Evolutionary conservation across 73 alveolate species (phyloP), one percentile per base, ranked within the genome.

Genomic region (Halteria grandinella): DNA sequence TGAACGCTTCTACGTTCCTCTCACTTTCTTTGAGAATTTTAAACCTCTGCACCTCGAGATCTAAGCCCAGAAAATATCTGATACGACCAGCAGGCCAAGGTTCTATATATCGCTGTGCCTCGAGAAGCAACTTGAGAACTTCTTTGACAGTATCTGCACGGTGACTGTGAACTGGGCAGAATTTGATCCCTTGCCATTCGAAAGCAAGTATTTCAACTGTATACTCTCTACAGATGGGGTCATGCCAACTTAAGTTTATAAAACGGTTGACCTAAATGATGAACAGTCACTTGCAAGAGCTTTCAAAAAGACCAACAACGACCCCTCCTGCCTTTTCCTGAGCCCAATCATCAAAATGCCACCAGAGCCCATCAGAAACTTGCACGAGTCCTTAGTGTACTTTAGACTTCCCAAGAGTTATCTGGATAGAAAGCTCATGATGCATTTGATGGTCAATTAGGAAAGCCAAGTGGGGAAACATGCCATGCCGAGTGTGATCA

Each of bases 401-500:
- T 97, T 97, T 79, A 94, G 96, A 17, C 69, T 97, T 50, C 99
- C 99, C 11, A 91, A 96, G 83, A 82, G 96, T 47, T 94, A 82
- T 83, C 48, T 97, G 44, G 99, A 97, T 60, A 87, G 89, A 57
- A 93, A 96, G 73, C 74, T 94, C 20, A 84, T 95, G 49, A 84
- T 94, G 54, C 92, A 81, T 70, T 71, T 95, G 40, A 95, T 90
- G 10, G 98, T 91, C n/a, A 79, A 98, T 48, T 99, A 97, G 77
- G 98, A 95, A 55, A 58, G 57, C 39, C 85, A 79, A 63, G 66
- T 82, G 17, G 79, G 88, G 5, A 91, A 79, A 47, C 99, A 97
- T 79, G 88, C 95, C 8, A 89, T 97, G 98, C 99, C 99, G 7
- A 95, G 95, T 85, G 89, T 89, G 18, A 91, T 95, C 4, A 98